A percentile compares a stretch with the other conserved stretches of the same genome.
Evolutionary conservation across 352 stramenopile species (phyloP).

Genomic region (Thraustochytrium striatum): DNA sequence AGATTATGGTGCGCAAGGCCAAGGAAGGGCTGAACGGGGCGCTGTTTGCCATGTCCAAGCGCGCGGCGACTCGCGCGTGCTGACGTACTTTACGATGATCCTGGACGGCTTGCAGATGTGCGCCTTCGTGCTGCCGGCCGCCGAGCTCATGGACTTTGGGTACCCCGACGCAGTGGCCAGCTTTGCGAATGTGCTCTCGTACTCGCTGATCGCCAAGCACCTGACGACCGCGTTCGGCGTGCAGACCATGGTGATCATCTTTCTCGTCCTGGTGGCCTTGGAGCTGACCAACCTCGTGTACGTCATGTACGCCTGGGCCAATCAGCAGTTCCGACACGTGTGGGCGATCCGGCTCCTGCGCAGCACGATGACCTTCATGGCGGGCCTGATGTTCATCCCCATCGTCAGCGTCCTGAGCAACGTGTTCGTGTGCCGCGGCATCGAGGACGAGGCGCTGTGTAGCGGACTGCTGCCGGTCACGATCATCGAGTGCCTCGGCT

Average conservation of each 20-base stretch:
- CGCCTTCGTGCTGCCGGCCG: not conserved
- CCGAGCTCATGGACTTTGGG: not conserved
- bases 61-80: not conserved
- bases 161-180: not conserved
- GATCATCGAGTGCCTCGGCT: not conserved
- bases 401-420: conserved; percentile 15
- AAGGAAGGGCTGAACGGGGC: conserved; percentile 36
- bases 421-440: conserved; percentile 18
- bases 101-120: conserved; percentile 4
- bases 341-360: conserved; percentile 34
- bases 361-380: conserved; percentile 10
- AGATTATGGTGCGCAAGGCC: too few relatives aligned
- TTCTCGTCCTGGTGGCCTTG: conserved; percentile 10
- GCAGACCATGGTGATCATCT: not conserved
- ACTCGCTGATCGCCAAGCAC: conserved; percentile 20
- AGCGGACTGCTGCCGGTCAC: not conserved
- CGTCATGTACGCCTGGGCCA: conserved; percentile 25
- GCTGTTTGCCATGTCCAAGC: conserved; percentile 46
- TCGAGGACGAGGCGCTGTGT: not conserved
- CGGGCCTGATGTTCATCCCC: conserved; percentile 24
- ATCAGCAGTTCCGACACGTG: conserved; percentile 26
- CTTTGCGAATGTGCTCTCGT: not conserved
- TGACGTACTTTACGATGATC: conserved; percentile 9
- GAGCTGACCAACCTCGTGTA: conserved; percentile 42
- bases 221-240: not conserved